Evolutionary conservation across 2,329 filamentous ascomycete genomes (phyloP), one percentile per base, ranked within the genome.

Genomic region (Colletotrichum sp.): DNA sequence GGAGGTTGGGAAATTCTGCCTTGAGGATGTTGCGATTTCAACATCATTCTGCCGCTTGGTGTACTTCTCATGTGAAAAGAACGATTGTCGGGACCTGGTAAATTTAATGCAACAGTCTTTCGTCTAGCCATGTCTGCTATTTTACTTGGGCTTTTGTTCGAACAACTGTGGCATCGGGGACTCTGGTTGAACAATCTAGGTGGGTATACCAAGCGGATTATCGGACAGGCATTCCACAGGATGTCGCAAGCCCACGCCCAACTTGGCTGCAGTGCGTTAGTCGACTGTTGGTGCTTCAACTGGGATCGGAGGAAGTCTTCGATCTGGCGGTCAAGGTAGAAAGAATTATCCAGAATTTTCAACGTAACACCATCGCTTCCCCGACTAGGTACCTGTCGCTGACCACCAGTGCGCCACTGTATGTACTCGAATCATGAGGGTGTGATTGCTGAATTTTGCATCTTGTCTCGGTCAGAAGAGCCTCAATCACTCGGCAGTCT

Each of bases 31-130:
- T n/a, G 6, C 19, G 39, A 48, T 27, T 34, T 12, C 3, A 34
- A 28, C 19, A 19, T 36, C 15, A 48, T 30, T 32, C 25, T 65
- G 39, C 63, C n/a, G 15, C 44, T 52, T 60, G 59, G 48, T 60
- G 6, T 63, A 52, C 36, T 69, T 59, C 28, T 70, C 74, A 75
- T 72, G 74, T 77, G 65, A 70, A 48, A 55, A 70, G 68, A 57
- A 71, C n/a, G 60, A 27, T 64, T 52, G 61, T 63, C n/a, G 63
- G 48, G 57, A 64, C 65, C 60, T 12, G 39, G 12, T 55, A 32
- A 36, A 67, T 27, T 8, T 19, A 15, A 48, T 32, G 59, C 16
- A 12, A 55, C 30, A 27, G 27, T 9, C 34, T 55, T 16, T 59
- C 13, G 13, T 27, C 22, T 19, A 67, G 60, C 39, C 61, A 28